Evolutionary conservation across 2,329 filamentous ascomycete genomes (phyloP).

Genomic region (Alternaria burnsii): DNA sequence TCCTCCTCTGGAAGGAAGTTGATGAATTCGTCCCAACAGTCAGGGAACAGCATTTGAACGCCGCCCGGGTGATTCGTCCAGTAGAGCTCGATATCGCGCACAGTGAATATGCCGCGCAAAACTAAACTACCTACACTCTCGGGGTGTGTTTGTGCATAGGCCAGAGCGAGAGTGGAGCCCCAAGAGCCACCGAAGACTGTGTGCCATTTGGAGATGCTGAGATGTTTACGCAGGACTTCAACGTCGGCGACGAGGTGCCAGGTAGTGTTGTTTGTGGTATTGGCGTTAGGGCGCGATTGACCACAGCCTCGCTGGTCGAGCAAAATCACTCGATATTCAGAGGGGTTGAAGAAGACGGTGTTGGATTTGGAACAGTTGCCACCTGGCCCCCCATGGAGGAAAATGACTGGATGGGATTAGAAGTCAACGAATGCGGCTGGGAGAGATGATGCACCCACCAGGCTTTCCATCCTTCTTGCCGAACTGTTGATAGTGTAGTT

Average conservation of each 20-base stretch:
- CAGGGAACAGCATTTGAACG: conserved; percentile 50
- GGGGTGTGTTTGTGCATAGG: conserved; percentile 57
- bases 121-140: conserved; percentile 51
- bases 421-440: neutral
- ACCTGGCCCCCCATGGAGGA: conserved; percentile 58
- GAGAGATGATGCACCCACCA: conserved; percentile 31
- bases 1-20: conserved; percentile 51
- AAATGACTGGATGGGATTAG: conserved; percentile 44
- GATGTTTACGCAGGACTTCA: conserved; percentile 54
- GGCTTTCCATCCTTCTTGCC: conserved; percentile 51
- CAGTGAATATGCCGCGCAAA: conserved; percentile 55
- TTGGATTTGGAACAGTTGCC: conserved; percentile 47
- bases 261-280: conserved; percentile 57
- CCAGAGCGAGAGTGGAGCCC: conserved; percentile 57
- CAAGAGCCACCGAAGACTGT: conserved; percentile 60
- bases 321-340: conserved; percentile 56
- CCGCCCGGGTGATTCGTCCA: conserved; percentile 42
- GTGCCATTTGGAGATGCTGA: conserved; percentile 56
- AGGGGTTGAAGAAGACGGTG: conserved; percentile 56
- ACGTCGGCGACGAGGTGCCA: conserved; percentile 57
- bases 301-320: conserved; percentile 60
- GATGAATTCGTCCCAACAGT: conserved; percentile 51
- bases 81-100: conserved; percentile 47
- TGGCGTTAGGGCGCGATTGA: conserved; percentile 54
- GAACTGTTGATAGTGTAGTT: conserved; percentile 52